Evolutionary conservation across 768 basidiomycete genomes (phyloP).

Genomic region (Rhodotorula taiwanensis): DNA sequence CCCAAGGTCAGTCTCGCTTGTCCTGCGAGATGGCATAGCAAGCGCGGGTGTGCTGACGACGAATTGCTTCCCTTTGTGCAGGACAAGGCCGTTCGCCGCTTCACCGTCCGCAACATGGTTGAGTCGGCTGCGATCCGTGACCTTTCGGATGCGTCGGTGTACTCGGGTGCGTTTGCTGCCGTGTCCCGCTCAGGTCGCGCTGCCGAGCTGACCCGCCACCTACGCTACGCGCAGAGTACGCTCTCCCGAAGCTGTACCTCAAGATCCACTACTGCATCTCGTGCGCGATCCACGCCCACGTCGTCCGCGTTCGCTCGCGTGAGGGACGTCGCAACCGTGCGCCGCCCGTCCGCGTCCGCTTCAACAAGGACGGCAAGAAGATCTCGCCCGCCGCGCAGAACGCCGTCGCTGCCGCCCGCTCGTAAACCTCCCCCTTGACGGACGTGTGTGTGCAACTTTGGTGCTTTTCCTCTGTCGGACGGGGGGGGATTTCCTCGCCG

Average conservation of each 20-base stretch:
- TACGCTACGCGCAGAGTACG: constrained; percentile 61
- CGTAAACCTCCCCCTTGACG: neutral
- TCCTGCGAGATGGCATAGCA: no score
- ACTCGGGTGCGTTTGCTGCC: constrained; percentile 48
- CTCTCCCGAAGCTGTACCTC: constrained; percentile 93
- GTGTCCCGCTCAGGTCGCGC: neutral
- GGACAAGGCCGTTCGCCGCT: constrained; percentile 92
- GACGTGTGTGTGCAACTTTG: no score
- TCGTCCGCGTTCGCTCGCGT: constrained; percentile 94
- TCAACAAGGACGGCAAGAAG: constrained; percentile 42
- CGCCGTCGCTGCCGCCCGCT: neutral
- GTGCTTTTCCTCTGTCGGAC: no score
- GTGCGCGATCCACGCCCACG: constrained; percentile 98
- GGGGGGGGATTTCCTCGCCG: no score
- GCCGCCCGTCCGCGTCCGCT: constrained; percentile 77
- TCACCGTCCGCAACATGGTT: constrained; percentile 99
- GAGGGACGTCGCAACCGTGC: constrained; percentile 95
- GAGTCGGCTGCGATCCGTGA: constrained; percentile 97
- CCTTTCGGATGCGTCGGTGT: constrained; percentile 91
- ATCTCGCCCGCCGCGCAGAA: constrained; percentile 35
- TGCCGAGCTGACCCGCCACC: neutral
- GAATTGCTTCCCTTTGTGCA: constrained; percentile 42
- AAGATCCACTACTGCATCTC: constrained; percentile 98
- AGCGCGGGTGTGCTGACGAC: neutral
- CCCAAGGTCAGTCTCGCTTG: constrained; percentile 48